Conservation (phyloP, 2,329 filamentous ascomycete species). For the Neofusicoccum kwambonambiense region DNA sequence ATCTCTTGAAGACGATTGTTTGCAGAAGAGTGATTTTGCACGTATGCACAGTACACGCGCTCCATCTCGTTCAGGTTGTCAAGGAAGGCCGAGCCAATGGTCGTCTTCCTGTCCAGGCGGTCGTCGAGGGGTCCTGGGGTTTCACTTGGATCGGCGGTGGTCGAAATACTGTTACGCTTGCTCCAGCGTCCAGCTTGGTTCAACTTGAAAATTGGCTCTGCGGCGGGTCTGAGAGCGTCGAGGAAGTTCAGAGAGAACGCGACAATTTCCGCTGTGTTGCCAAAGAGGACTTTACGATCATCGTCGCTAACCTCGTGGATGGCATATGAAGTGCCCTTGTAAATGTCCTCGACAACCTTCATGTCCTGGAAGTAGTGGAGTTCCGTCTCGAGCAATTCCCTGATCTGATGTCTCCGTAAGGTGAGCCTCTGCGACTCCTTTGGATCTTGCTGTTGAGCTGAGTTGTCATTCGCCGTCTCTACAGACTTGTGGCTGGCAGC, state of each 20-base stretch:
- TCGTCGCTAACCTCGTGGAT: slow-evolving; percentile 76
- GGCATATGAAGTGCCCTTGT: slow-evolving; percentile 85
- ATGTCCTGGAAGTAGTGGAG: slow-evolving; percentile 89
- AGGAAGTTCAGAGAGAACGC: slow-evolving; percentile 80
- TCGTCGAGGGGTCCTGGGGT: slow-evolving; percentile 26
- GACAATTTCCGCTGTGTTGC: slow-evolving; percentile 88
- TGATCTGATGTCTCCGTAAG: slow-evolving; percentile 80
- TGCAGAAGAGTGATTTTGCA: slow-evolving; percentile 64
- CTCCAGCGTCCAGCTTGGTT: slow-evolving; percentile 52
- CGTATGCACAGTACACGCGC: slow-evolving; percentile 63
- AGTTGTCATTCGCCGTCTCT: background rate
- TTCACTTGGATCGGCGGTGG: slow-evolving; percentile 34
- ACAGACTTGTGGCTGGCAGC: background rate
- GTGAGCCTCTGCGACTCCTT: slow-evolving; percentile 63
- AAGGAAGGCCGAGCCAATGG: slow-evolving; percentile 59
- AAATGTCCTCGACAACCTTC: slow-evolving; percentile 97
- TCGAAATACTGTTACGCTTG: slow-evolving; percentile 51
- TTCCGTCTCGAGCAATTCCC: slow-evolving; percentile 91
- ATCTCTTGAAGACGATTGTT: slow-evolving; percentile 59
- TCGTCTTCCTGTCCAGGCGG: slow-evolving; percentile 52
- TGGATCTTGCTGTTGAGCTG: background rate
- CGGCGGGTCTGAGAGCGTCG: slow-evolving; percentile 75
- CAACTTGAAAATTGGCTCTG: slow-evolving; percentile 68
- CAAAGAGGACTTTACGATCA: slow-evolving; percentile 86
- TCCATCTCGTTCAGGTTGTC: slow-evolving; percentile 60